Base-by-base conservation (phyloP, 192 early-diverging fungal species). In the Coemansia sp. region DNA sequence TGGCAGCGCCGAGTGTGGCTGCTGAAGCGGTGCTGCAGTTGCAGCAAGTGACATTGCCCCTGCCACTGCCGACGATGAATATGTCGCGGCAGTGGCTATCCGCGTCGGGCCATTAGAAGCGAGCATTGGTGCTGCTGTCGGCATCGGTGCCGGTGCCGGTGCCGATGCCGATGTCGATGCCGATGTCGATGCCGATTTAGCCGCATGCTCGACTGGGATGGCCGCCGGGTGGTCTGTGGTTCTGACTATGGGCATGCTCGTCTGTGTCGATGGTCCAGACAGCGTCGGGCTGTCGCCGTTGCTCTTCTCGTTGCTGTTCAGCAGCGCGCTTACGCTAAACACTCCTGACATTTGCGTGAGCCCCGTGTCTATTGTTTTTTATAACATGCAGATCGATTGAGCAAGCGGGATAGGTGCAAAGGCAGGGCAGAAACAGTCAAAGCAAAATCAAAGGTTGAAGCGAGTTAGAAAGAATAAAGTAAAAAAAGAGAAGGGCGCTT, bases 321-420 rank as follows among this genome's bases (percentile, higher is more conserved):
- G 66, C 72, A 74, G 62, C 45, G 72, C 67, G 58, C 58, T 68
- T 42, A 74, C 72, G 35, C 72, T 74, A 36, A 74, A 68, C 53
- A 58, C 39, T 32, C 57, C 57, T 0, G 57, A 46, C 57, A 58
- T 58, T 32, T 34, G 55, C 13, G 8, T n/a, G 35, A 57, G 28
- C 20, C 22, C 22, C 19, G 22, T 13, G 10, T 34, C 28, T 57
- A 22, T 23, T 24, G 32, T 25, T 34, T 14, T 16, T 22, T 16
- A 42, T 2, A 57, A 23, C 20, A 22, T 20, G 55, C 10, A 19
- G 22, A 39, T 27, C 24, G 20, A 27, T 51, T 22, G 22, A 51
- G 22, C 5, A 23, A 23, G 49, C 20, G 20, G 20, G 1, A 19
- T 23, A 3, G 20, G 49, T 51, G 49, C 49, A 22, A 51, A 22